Evolutionary conservation across 352 stramenopile species (phyloP).

Genomic region (Phytopythium mirpurense): DNA sequence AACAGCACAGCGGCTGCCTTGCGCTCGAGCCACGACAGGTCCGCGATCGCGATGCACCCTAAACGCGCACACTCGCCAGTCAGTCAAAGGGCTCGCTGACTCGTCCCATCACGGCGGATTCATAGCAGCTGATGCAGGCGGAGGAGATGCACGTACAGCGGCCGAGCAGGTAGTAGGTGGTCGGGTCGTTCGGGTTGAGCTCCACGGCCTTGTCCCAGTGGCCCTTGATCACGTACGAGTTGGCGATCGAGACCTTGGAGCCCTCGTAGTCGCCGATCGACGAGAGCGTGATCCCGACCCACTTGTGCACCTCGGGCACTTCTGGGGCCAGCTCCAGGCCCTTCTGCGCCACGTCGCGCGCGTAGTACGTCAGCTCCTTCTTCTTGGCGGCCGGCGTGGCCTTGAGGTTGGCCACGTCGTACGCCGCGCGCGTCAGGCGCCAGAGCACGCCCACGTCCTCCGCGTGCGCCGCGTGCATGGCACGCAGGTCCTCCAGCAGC

Average conservation of each 20-base stretch:
- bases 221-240: constrained; percentile 76
- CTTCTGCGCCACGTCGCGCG: constrained; percentile 53
- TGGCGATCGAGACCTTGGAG: constrained; percentile 79
- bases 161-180: constrained; percentile 73
- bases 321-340: constrained; percentile 46
- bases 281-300: constrained; percentile 81
- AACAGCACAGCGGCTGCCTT: constrained; percentile 82
- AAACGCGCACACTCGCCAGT: neutral
- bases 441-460: constrained; percentile 60
- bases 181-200: constrained; percentile 69
- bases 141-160: constrained; percentile 46
- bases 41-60: constrained; percentile 80
- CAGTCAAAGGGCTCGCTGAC: neutral
- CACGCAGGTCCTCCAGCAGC: constrained; percentile 57
- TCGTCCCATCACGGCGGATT: too few relatives aligned
- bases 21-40: constrained; percentile 83
- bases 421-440: constrained; percentile 55
- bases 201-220: constrained; percentile 75
- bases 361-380: constrained; percentile 71
- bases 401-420: constrained; percentile 58
- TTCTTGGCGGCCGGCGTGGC: constrained; percentile 55
- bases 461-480: constrained; percentile 44
- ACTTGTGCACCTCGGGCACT: constrained; percentile 74
- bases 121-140: too few relatives aligned
- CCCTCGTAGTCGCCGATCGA: constrained; percentile 83